A percentile compares a stretch with the other conserved stretches of the same genome.
Conservation (phyloP, 768 basidiomycete genomes). For the Lactarius tabidus region DNA sequence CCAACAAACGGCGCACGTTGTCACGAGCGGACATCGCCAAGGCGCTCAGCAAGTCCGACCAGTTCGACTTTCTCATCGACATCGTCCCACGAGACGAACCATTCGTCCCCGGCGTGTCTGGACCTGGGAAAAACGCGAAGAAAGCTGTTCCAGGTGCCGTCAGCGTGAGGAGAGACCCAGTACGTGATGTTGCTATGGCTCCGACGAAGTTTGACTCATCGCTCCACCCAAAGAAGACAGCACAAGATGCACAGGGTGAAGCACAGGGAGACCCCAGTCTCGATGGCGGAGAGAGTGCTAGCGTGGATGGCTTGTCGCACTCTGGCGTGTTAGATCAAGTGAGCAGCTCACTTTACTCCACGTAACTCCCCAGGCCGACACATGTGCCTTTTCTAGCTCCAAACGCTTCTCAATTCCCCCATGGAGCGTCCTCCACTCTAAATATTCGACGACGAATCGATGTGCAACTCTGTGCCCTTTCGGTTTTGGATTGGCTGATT, state of each 20-base stretch:
- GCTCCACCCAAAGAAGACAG: conserved; percentile 1
- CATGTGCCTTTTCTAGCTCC: conserved; percentile 1
- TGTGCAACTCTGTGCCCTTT: not conserved
- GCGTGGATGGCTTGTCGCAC: conserved; percentile 17
- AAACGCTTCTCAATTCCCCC: conserved; percentile 20
- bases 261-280: conserved; percentile 17
- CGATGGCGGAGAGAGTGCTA: conserved; percentile 22
- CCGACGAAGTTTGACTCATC: not conserved
- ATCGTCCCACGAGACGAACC: conserved; percentile 85
- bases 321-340: conserved; percentile 23
- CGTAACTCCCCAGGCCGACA: not conserved
- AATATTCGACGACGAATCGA: not conserved
- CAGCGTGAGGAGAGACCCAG: conserved; percentile 11
- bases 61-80: conserved; percentile 97
- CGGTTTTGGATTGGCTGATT: not conserved
- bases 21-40: conserved; percentile 92
- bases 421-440: conserved; percentile 19
- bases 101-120: conserved; percentile 25
- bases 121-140: conserved; percentile 16
- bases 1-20: conserved; percentile 93
- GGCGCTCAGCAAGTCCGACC: conserved; percentile 88
- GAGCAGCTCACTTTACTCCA: not conserved
- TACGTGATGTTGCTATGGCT: conserved; percentile 6
- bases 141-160: conserved; percentile 17
- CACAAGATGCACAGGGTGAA: conserved; percentile 21